Base-by-base conservation (phyloP, 768 basidiomycete genomes). In the Hebeloma cylindrosporum region DNA sequence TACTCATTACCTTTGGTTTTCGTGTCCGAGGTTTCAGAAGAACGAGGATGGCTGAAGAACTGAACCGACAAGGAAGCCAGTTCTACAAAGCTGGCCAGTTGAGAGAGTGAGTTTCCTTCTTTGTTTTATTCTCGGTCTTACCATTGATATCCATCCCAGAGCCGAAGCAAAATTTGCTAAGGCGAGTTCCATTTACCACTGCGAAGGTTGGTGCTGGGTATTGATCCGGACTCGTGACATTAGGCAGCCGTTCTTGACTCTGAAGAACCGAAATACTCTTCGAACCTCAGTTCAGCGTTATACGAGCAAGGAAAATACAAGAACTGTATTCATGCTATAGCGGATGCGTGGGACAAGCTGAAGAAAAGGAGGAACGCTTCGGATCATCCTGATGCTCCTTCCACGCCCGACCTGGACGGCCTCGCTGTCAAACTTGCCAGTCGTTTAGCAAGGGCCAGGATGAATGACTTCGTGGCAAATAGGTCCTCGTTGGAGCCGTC, bases 221-320 rank as follows among this genome's bases (percentile, higher is more conserved):
- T 28, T 17, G 10, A 21, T 7, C 18, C 30, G 8, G 29, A 43
- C 22, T 3, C 33, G 13, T 14, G 5, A 8, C 20, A 25, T 18
- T 26, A 45, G 43, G 43, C 43, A 13, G 27, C 43, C 9, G 11
- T 16, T 7, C n/a, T 37, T 7, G 11, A 28, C 10, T 16, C 34
- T 3, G 18, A 28, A 13, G 45, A 49, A 32, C 47, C 47, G 17
- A 49, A 43, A 26, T 49, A 37, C 34, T 8, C 18, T 3, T 49
- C 35, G 4, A 49, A 49, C 22, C 27, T 25, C 11, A 51, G 45
- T 16, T 45, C 45, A 4, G 45, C 34, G 13, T 17, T 34, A 14
- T 45, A 46, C 20, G 46, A 51, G 33, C 40, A 34, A 5, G 40
- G 41, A 10, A 37, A 44, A 38, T 48, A 52, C 23, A 2, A 13